Evolutionary conservation across 345 rosid species (phyloP).

Genomic region (Rhodomyrtus tomentosa): DNA sequence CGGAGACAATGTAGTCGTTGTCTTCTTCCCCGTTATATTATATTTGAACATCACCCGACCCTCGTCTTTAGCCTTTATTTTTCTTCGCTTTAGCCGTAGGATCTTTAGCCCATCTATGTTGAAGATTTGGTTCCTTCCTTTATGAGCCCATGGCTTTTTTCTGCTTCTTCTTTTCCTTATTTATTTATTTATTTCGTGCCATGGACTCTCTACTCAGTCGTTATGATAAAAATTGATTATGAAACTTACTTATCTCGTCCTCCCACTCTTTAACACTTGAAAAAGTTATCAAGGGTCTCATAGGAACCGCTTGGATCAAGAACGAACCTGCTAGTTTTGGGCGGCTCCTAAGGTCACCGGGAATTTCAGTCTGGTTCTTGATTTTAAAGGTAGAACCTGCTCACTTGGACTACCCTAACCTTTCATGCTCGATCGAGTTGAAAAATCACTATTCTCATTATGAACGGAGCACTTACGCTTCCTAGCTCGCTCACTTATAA

Average conservation of each 20-base stretch:
- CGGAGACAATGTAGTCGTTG: background rate
- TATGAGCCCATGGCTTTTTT: background rate
- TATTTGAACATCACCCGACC: background rate
- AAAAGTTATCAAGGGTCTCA: background rate
- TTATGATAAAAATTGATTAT: background rate
- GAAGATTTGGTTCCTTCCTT: background rate
- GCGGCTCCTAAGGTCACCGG: too few species aligned
- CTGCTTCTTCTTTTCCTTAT: background rate
- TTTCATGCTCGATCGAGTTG: too few species aligned
- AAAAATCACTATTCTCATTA: too few species aligned
- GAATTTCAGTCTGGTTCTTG: too few species aligned
- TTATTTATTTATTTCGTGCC: background rate
- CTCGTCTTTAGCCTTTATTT: background rate
- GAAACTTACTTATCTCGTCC: background rate
- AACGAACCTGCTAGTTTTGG: too few species aligned
- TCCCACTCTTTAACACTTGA: background rate
- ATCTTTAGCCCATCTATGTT: background rate
- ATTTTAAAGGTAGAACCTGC: too few species aligned
- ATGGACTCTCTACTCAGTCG: background rate
- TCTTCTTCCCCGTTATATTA: background rate
- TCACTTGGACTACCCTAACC: too few species aligned
- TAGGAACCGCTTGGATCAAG: too few species aligned
- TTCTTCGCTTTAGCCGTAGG: background rate
- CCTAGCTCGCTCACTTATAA: too few species aligned
- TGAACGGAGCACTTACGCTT: too few species aligned